Evolutionary conservation across 2,329 filamentous ascomycete genomes (phyloP).

Genomic region (Hysterium pulicare): DNA sequence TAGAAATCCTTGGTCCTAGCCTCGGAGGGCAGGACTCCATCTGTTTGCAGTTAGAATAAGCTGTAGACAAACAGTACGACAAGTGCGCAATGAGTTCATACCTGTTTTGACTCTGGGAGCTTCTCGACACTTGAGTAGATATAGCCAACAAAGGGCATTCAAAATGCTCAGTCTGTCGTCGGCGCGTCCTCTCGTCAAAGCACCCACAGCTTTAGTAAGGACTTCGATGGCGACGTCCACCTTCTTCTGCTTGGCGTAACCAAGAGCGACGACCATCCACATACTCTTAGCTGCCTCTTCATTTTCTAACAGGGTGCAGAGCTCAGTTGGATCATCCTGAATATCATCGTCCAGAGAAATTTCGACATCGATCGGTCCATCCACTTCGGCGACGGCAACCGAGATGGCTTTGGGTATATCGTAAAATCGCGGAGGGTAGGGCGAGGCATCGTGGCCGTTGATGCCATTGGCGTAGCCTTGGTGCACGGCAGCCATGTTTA

Average conservation of each 20-base stretch:
- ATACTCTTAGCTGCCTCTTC: slow-evolving; percentile 87
- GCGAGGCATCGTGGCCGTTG: slow-evolving; percentile 43
- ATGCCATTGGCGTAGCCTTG: slow-evolving; percentile 54
- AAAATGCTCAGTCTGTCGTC: slow-evolving; percentile 84
- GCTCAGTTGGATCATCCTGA: slow-evolving; percentile 87
- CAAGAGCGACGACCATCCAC: slow-evolving; percentile 97
- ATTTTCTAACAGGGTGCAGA: slow-evolving; percentile 92
- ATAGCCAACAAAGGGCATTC: slow-evolving; percentile 84
- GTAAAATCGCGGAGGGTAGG: slow-evolving; percentile 51
- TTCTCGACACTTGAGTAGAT: slow-evolving; percentile 82
- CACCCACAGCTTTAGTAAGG: slow-evolving; percentile 68
- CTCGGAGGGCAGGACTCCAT: slow-evolving; percentile 58
- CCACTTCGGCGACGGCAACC: slow-evolving; percentile 60
- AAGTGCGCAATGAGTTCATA: slow-evolving; percentile 14
- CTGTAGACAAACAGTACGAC: neutral
- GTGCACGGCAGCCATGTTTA: slow-evolving; percentile 50
- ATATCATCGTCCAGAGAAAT: slow-evolving; percentile 82
- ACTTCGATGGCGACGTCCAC: slow-evolving; percentile 77
- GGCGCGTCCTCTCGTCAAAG: slow-evolving; percentile 64
- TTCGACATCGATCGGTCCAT: slow-evolving; percentile 73
- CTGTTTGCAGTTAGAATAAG: slow-evolving; percentile 14
- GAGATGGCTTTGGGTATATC: slow-evolving; percentile 62
- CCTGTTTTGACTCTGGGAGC: slow-evolving; percentile 65
- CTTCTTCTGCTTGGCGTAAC: slow-evolving; percentile 94
- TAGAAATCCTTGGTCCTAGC: slow-evolving; percentile 91